A percentile compares a stretch with the other conserved stretches of the same genome.
phyloP scores from a whole-genome alignment of 2,329 filamentous ascomycete species.

The Fusarium tricinctum region DNA sequence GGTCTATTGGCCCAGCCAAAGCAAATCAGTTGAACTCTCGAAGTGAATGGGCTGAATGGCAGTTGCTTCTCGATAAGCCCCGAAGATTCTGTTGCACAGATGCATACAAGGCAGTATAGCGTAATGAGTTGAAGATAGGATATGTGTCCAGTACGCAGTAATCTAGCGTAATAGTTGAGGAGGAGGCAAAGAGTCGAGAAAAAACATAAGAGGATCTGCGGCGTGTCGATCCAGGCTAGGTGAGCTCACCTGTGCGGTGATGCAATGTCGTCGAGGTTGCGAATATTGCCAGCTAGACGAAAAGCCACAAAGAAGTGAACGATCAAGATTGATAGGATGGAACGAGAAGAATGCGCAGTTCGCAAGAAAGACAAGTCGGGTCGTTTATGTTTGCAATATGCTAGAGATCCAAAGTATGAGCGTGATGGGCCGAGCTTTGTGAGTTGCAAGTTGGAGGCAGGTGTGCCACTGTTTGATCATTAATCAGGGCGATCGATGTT shows the following conservation, averaged over 20 bases:
- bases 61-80: slow-evolving; percentile 6
- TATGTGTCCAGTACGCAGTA: slow-evolving; percentile 3
- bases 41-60: slow-evolving; percentile 4
- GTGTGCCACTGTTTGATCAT: slow-evolving; percentile 1
- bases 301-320: not conserved
- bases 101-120: not conserved
- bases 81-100: slow-evolving; percentile 8
- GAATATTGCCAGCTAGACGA: slow-evolving; percentile 1
- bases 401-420: slow-evolving; percentile 9
- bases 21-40: slow-evolving; percentile 1
- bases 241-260: slow-evolving; percentile 3
- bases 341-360: not conserved
- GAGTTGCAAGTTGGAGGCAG: slow-evolving; percentile 12
- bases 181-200: slow-evolving; percentile 4
- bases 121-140: slow-evolving; percentile 8
- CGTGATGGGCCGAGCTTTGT: not conserved
- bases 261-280: not conserved
- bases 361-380: not conserved
- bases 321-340: not conserved
- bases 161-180: not conserved
- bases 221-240: slow-evolving; percentile 2
- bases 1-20: slow-evolving; percentile 14
- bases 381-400: slow-evolving; percentile 4
- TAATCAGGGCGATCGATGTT: slow-evolving; percentile 37
- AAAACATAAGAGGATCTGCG: not conserved